Evolutionary conservation across 2,329 filamentous ascomycete genomes (phyloP), one percentile per base, ranked within the genome.

Genomic region (Xylariaceae sp.): DNA sequence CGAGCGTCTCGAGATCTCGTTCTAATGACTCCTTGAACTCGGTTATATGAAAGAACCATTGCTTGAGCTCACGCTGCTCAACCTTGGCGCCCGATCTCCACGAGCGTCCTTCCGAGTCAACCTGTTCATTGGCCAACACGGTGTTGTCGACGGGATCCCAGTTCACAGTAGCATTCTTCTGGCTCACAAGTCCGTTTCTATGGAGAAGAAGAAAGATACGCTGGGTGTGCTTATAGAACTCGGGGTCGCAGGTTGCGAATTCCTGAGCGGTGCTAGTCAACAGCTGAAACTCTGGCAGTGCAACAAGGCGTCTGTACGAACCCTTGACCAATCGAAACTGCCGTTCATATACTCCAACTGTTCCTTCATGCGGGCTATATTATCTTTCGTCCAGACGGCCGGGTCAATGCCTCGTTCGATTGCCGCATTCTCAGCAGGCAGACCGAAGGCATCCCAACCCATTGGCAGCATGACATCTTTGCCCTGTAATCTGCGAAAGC

Each of bases 401-500:
- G 92, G 91, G 67, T 90, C 84, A 57, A 93, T 81, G 12, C 90
- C 90, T 59, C 89, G 80, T 74, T 96, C 90, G 54, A 96, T 89
- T 7, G 92, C 92, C 18, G 92, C 92, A 75, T 96, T 96, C 73
- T 96, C 92, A 43, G 92, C 92, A 10, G 92, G 92, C 53, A 96
- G 77, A 1, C 92, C 92, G 75, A 96, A 96, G 4, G 91, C 90
- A 78, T 96, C 92, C 91, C 92, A 96, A 10, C 92, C 92, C 82
- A 96, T 96, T n/a, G 92, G 91, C 61, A 96, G 84, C 50, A 96
- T 74, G 29, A 96, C 90, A 52, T 89, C 76, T 63, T 86, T 80
- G 16, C 91, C 91, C 64, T 87, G 85, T 75, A 96, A 86, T 21
- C 81, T 82, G 66, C 87, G 85, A 69, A 88, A 96, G 51, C 92